Evolutionary conservation across 371 early-diverging fungal genomes (phyloP).

Genomic region (Zancudomyces culisetae): DNA sequence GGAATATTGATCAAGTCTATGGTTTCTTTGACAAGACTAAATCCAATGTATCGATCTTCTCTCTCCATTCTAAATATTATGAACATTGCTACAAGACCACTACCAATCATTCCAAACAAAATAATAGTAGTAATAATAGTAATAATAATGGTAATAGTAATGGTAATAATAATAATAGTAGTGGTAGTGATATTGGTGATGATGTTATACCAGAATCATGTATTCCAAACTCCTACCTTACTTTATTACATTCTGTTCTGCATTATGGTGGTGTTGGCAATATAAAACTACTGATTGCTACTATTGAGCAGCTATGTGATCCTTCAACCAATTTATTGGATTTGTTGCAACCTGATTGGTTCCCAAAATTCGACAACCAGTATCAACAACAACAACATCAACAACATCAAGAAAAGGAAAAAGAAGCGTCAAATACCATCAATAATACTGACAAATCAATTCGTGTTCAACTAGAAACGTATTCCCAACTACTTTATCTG

Average conservation of each 20-base stretch:
- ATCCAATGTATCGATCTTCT: too few relatives aligned
- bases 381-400: neutral
- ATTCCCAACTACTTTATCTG: conserved; percentile 51
- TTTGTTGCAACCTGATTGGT: neutral
- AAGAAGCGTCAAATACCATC: neutral
- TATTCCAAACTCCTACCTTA: conserved; percentile 20
- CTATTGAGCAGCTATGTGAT: conserved; percentile 8
- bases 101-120: too few relatives aligned
- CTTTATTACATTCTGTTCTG: conserved; percentile 20
- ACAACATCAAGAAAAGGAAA: neutral
- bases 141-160: too few relatives aligned
- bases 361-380: neutral
- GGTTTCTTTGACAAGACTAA: neutral
- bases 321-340: neutral
- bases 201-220: neutral
- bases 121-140: too few relatives aligned
- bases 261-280: conserved; percentile 23
- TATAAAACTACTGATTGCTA: conserved; percentile 14
- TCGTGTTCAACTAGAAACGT: conserved; percentile 32
- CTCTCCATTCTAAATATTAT: too few relatives aligned
- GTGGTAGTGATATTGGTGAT: neutral
- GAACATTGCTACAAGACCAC: too few relatives aligned
- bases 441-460: conserved; percentile 3
- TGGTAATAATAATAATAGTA: too few relatives aligned
- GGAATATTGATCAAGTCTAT: neutral